A percentile compares a stretch with the other conserved stretches of the same genome.
phyloP scores from a whole-genome alignment of 2,329 filamentous ascomycete species.

The Neonectria sp. region DNA sequence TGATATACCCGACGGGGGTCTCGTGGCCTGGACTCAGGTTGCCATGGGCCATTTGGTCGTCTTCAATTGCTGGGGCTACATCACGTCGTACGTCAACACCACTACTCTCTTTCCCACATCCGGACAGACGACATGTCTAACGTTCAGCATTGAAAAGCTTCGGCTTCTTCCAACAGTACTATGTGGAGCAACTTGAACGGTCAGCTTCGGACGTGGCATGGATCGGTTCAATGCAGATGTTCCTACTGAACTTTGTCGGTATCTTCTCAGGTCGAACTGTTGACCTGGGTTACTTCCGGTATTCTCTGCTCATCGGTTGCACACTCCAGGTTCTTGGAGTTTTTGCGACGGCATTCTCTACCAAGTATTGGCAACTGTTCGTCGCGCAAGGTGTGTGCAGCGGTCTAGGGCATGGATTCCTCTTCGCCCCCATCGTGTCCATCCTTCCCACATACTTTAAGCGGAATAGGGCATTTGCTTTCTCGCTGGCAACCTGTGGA shows the following conservation, averaged over 20 bases:
- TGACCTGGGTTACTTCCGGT: constrained; percentile 1
- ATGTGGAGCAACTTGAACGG: constrained; percentile 47
- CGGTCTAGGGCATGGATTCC: background rate
- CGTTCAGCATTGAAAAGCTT: background rate
- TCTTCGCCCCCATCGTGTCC: background rate
- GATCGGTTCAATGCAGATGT: constrained; percentile 54
- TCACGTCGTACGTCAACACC: background rate
- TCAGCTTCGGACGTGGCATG: constrained; percentile 53
- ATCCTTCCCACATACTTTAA: background rate
- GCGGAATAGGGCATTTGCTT: background rate
- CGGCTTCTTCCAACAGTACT: constrained; percentile 28
- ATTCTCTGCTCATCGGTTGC: constrained; percentile 16
- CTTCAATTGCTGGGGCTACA: constrained; percentile 11
- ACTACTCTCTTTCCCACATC: background rate
- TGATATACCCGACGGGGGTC: background rate
- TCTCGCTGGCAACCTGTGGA: background rate
- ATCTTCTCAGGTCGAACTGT: constrained; percentile 47
- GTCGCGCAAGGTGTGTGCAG: background rate
- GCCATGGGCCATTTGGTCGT: constrained; percentile 2
- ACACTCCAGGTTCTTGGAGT: constrained; percentile 7
- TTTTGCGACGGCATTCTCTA: constrained; percentile 2
- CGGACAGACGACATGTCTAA: background rate
- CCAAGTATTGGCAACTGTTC: constrained; percentile 3
- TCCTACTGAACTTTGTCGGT: constrained; percentile 55
- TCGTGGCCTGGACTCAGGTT: constrained; percentile 5